Conservation (phyloP, 2,329 filamentous ascomycete genomes). For the Aspergillus sergii region DNA sequence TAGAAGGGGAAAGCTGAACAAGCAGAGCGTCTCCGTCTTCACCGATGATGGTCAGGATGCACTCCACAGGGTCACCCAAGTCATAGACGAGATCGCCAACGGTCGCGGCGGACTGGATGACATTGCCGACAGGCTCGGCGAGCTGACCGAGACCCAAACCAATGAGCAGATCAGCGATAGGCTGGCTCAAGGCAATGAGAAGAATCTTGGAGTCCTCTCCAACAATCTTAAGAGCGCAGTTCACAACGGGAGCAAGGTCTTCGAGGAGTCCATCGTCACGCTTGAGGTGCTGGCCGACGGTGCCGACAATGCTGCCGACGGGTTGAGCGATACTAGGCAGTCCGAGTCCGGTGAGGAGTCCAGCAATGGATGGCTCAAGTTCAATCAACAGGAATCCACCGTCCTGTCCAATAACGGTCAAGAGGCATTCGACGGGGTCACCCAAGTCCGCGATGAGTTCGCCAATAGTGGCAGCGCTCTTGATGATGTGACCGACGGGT, state of each 20-base stretch:
- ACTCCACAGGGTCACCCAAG: slow-evolving; percentile 21
- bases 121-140: slow-evolving; percentile 19
- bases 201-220: slow-evolving; percentile 18
- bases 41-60: slow-evolving; percentile 28
- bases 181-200: slow-evolving; percentile 24
- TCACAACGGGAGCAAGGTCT: slow-evolving; percentile 11
- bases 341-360: slow-evolving; percentile 13
- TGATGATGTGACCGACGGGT: slow-evolving; percentile 31
- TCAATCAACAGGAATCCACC: slow-evolving; percentile 11
- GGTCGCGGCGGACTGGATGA: slow-evolving; percentile 20
- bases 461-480: slow-evolving; percentile 27
- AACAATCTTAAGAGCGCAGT: slow-evolving; percentile 14
- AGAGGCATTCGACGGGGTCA: slow-evolving; percentile 21
- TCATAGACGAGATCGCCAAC: slow-evolving; percentile 24
- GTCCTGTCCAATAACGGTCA: slow-evolving; percentile 24
- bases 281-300: slow-evolving; percentile 18
- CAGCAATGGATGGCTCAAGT: slow-evolving; percentile 14
- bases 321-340: slow-evolving; percentile 1
- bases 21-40: slow-evolving; percentile 25
- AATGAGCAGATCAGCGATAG: slow-evolving; percentile 20
- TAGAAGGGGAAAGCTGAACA: slow-evolving; percentile 24
- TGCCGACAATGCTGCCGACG: slow-evolving; percentile 12
- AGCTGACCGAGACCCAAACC: slow-evolving; percentile 19
- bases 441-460: slow-evolving; percentile 29
- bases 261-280: slow-evolving; percentile 15